Conservation (phyloP, 2,329 filamentous ascomycete species). For the Aureobasidium sp. region DNA sequence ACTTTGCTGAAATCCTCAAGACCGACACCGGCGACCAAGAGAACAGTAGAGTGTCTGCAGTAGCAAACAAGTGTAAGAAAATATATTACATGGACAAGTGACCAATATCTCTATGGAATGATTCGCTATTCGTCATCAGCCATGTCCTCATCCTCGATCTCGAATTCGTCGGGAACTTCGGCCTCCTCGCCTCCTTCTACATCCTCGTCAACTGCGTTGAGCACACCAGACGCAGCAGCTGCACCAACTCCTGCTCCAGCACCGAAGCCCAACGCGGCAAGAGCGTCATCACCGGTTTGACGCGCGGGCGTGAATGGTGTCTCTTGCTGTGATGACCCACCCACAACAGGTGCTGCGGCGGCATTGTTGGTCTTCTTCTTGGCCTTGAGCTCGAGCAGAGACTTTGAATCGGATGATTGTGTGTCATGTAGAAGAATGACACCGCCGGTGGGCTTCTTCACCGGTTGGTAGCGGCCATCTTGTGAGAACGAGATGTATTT, state of each 20-base stretch:
- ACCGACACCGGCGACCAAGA: no score
- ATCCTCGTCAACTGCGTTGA: slow-evolving; percentile 91
- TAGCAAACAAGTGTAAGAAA: no score
- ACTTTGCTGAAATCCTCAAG: no score
- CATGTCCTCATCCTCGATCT: slow-evolving; percentile 72
- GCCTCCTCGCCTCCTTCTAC: slow-evolving; percentile 79
- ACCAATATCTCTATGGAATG: slow-evolving; percentile 3
- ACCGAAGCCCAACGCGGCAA: slow-evolving; percentile 53
- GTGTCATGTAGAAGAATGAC: slow-evolving; percentile 93
- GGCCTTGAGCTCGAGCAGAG: slow-evolving; percentile 90
- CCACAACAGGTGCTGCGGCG: slow-evolving; percentile 43
- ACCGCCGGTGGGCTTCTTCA: slow-evolving; percentile 95
- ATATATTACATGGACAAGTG: slow-evolving; percentile 11
- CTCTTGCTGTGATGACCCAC: slow-evolving; percentile 37
- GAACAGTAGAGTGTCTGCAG: no score
- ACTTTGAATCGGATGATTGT: slow-evolving; percentile 79
- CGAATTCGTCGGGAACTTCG: slow-evolving; percentile 74
- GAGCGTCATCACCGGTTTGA: slow-evolving; percentile 31
- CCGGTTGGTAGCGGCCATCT: slow-evolving; percentile 86
- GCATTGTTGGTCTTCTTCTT: slow-evolving; percentile 72
- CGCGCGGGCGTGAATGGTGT: slow-evolving; percentile 32
- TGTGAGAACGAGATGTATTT: slow-evolving; percentile 96
- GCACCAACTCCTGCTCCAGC: slow-evolving; percentile 33
- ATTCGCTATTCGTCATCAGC: slow-evolving; percentile 24
- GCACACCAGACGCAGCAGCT: slow-evolving; percentile 69